These are phyloP conservation scores for Salvia hispanica DNA, from an alignment of 257 asterid species.

Conservation along the genomic window DNA sequence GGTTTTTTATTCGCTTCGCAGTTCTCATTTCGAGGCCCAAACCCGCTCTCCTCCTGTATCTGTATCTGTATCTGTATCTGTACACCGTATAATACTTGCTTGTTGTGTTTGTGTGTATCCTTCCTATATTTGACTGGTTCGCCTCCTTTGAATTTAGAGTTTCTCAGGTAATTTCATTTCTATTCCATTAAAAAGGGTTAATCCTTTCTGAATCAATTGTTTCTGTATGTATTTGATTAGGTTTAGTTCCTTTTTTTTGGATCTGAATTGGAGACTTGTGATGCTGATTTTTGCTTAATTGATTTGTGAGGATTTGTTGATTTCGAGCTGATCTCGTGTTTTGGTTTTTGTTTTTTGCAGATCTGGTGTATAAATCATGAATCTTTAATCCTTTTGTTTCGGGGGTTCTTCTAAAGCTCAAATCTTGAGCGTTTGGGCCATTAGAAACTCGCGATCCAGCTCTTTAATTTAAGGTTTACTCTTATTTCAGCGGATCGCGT, in stretches of 20 bases:
- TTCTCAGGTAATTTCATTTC: background rate
- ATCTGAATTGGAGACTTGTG: background rate
- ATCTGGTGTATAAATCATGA: constrained; percentile 31
- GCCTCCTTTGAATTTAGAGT: background rate
- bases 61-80: background rate
- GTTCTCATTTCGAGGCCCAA: constrained; percentile 21
- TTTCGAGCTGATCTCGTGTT: background rate
- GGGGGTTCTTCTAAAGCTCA: constrained; percentile 17
- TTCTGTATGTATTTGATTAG: background rate
- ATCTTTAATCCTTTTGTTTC: constrained; percentile 18
- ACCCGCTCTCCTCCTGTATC: background rate
- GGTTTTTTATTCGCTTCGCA: background rate
- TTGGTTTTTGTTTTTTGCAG: constrained; percentile 36
- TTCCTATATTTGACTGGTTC: background rate
- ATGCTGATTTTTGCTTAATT: background rate
- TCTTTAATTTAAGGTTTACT: background rate
- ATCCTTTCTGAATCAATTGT: background rate
- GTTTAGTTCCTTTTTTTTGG: background rate
- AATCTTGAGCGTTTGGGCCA: background rate
- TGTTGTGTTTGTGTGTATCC: background rate
- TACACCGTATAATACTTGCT: background rate
- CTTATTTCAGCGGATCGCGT: constrained; percentile 11
- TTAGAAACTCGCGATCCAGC: constrained; percentile 1
- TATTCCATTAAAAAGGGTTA: too few species aligned
- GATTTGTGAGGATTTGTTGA: background rate